These are phyloP conservation scores for Pholiota molesta DNA, from an alignment of 768 basidiomycete genomes.

Conservation along the genomic window DNA sequence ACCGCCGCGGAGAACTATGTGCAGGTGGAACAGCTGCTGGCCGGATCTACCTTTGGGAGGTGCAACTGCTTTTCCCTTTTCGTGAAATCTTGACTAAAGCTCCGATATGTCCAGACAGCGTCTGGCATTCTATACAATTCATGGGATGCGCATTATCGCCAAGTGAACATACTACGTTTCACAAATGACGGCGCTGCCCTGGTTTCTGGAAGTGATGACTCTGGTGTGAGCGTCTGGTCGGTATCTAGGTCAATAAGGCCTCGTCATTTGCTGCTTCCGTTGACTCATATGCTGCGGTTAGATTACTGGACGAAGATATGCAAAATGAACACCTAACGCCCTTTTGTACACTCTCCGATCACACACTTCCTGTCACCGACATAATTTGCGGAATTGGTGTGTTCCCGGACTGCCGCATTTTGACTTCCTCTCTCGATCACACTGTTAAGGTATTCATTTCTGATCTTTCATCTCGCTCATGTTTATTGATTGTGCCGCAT, in stretches of 20 bases:
- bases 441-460: slow-evolving; percentile 75
- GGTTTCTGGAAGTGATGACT: slow-evolving; percentile 89
- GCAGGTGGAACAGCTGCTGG: slow-evolving; percentile 90
- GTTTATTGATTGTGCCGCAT: slow-evolving; percentile 13
- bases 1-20: slow-evolving; percentile 73
- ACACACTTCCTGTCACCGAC: slow-evolving; percentile 88
- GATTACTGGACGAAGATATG: slow-evolving; percentile 74
- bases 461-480: slow-evolving; percentile 6
- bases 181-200: slow-evolving; percentile 80
- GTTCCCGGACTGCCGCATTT: slow-evolving; percentile 75
- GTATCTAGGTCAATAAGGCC: slow-evolving; percentile 69
- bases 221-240: slow-evolving; percentile 87
- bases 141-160: slow-evolving; percentile 96
- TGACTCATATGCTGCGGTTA: slow-evolving; percentile 32
- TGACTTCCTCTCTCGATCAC: slow-evolving; percentile 86
- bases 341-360: slow-evolving; percentile 83
- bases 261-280: slow-evolving; percentile 14
- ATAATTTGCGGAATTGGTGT: slow-evolving; percentile 78
- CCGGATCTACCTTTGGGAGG: slow-evolving; percentile 96
- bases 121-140: slow-evolving; percentile 93
- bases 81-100: slow-evolving; percentile 3
- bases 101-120: slow-evolving; percentile 54
- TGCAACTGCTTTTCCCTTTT: slow-evolving; percentile 35
- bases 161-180: slow-evolving; percentile 81
- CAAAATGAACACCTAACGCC: slow-evolving; percentile 79